A percentile compares a stretch with the other conserved stretches of the same genome.
Evolutionary conservation across 495 filamentous ascomycete species (phyloP).

Genomic region (Aspergillus diversus): DNA sequence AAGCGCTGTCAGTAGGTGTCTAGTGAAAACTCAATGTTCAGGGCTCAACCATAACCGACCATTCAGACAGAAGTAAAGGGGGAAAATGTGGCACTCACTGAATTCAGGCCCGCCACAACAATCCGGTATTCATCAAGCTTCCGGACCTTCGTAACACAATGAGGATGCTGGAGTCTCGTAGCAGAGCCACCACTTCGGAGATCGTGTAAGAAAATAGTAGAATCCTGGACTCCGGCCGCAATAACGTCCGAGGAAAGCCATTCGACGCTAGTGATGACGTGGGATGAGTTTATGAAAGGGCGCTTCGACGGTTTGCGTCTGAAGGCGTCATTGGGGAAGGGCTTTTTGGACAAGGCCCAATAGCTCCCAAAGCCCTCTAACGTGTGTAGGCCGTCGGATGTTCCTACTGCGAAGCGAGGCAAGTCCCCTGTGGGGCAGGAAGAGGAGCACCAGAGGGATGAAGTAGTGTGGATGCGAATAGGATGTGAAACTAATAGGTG

Average conservation of each 20-base stretch:
- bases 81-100: constrained; percentile 30
- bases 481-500: constrained; percentile 34
- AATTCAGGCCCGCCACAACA: constrained; percentile 40
- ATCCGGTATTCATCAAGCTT: constrained; percentile 43
- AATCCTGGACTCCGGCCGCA: constrained; percentile 41
- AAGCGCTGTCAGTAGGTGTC: too few species aligned
- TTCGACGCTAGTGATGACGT: constrained; percentile 42
- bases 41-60: not conserved
- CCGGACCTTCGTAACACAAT: constrained; percentile 41
- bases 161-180: constrained; percentile 39
- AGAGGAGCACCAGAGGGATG: constrained; percentile 44
- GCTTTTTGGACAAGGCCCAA: constrained; percentile 40
- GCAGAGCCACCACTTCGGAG: constrained; percentile 38
- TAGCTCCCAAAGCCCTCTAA: constrained; percentile 34
- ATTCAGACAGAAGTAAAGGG: not conserved
- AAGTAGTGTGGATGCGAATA: constrained; percentile 33
- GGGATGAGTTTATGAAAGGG: constrained; percentile 33
- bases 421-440: constrained; percentile 33
- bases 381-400: constrained; percentile 46
- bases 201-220: constrained; percentile 43
- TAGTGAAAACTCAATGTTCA: too few species aligned
- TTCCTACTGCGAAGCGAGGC: constrained; percentile 45
- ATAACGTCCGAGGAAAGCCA: constrained; percentile 45
- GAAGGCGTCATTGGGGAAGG: constrained; percentile 29
- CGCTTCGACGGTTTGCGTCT: constrained; percentile 22